phyloP scores from a whole-genome alignment of 257 asterid genomes.

The Verbascum thapsus region DNA sequence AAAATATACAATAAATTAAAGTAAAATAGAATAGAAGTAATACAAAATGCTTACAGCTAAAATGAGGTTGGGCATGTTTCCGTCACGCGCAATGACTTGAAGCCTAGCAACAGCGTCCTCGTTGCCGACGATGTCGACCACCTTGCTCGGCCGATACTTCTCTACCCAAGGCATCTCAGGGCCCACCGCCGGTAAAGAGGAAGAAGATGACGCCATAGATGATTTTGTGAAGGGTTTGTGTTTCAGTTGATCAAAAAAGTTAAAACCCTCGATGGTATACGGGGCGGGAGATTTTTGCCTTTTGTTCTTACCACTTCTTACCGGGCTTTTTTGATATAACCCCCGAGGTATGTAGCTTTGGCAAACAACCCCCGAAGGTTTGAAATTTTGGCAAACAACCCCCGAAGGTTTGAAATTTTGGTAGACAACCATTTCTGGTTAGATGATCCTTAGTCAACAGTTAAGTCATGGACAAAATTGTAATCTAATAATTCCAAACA shows the following conservation, averaged over 20 bases:
- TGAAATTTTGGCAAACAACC: no score
- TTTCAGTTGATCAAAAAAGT: no score
- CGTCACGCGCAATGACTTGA: conserved; percentile 89
- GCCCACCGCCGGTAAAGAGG: conserved; percentile 43
- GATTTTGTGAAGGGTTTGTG: not conserved
- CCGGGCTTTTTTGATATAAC: no score
- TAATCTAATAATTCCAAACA: no score
- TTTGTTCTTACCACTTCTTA: no score
- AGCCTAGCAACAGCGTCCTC: conserved; percentile 90
- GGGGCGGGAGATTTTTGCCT: not conserved
- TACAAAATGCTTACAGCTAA: conserved; percentile 53
- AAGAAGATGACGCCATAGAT: conserved; percentile 71
- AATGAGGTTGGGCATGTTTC: conserved; percentile 95
- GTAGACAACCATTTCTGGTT: no score
- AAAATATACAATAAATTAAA: no score
- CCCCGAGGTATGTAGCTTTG: no score
- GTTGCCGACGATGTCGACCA: conserved; percentile 90
- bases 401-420: no score
- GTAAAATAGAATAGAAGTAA: not conserved
- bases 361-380: no score
- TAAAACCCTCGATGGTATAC: conserved; percentile 1
- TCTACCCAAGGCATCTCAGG: conserved; percentile 98
- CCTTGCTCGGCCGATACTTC: conserved; percentile 81
- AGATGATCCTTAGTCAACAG: no score
- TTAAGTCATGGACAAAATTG: no score